Base-by-base conservation (phyloP, 2,329 filamentous ascomycete genomes). In the Penicillium sp. region DNA sequence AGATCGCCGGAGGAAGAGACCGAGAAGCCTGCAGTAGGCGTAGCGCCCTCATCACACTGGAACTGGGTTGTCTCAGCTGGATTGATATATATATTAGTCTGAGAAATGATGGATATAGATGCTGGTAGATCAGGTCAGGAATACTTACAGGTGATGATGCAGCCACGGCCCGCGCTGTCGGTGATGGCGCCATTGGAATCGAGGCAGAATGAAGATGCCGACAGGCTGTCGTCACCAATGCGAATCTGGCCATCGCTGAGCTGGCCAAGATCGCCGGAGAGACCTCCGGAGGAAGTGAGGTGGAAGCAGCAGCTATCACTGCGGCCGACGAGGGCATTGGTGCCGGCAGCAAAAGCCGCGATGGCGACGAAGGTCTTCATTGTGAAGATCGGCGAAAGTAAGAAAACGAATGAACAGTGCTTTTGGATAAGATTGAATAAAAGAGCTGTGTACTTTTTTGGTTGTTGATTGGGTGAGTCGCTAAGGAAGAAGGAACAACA, bases 201-300 rank as follows among this genome's bases (percentile, higher is more conserved):
- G 60, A 87, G 77, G 51, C 78, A 84, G 65, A 82, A 88, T 7
- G 77, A 73, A 12, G 77, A 77, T 40, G 76, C 63, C 4, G 70
- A 56, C 10, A 82, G 67, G 24, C 56, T 60, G 18, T 71, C 72
- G 34, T 80, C 79, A 30, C 81, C 80, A 37, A 86, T 77, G 42
- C 84, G 78, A 62, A 79, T 80, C 71, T 88, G 85, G 7, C 86
- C 86, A 66, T 86, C 83, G 46, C 55, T 61, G 30, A 88, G 75
- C 65, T 88, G 81, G 9, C 83, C 84, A 34, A 88, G 72, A 3
- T 73, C 66, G n/a, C 84, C 83, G 24, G 76, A 74, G 15, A 73
- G 68, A 50, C 71, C 75, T 15, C 80, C 80, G 30, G 73, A 73
- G 29, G 80, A 78, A 4, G 71, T 75, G 29, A 86, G 63, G 52